phyloP scores from a whole-genome alignment of 345 rosid species.

The Pseudoturritis turrita region DNA sequence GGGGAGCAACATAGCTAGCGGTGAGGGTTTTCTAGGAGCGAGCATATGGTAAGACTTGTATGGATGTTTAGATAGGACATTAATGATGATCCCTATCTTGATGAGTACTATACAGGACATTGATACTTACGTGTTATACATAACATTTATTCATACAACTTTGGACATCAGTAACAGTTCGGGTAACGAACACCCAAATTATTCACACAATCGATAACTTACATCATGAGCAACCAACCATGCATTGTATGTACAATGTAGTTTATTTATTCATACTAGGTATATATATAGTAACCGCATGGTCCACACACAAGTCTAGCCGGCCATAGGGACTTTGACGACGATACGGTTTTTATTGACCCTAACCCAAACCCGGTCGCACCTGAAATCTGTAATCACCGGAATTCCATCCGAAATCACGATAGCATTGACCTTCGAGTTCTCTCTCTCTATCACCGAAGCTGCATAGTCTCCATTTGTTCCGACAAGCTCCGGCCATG shows the following conservation, averaged over 20 bases:
- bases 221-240: background rate
- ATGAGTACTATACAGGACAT: background rate
- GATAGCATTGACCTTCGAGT: background rate
- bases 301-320: background rate
- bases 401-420: slow-evolving; percentile 22
- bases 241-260: background rate
- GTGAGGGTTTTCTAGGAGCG: no score
- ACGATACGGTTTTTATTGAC: slow-evolving; percentile 24
- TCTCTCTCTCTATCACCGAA: slow-evolving; percentile 23
- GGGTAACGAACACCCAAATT: background rate
- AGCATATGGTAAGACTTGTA: no score
- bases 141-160: background rate
- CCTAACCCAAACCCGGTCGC: slow-evolving; percentile 32
- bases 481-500: slow-evolving; percentile 36
- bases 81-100: no score
- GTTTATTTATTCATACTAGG: background rate
- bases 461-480: slow-evolving; percentile 26
- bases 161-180: background rate
- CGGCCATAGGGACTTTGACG: slow-evolving; percentile 1
- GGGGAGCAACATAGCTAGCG: no score
- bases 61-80: no score
- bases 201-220: background rate
- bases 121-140: background rate
- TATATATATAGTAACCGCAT: background rate
- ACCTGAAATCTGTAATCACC: slow-evolving; percentile 21